phyloP scores from a whole-genome alignment of 768 basidiomycete genomes.

The Macrolepiota albuminosa region DNA sequence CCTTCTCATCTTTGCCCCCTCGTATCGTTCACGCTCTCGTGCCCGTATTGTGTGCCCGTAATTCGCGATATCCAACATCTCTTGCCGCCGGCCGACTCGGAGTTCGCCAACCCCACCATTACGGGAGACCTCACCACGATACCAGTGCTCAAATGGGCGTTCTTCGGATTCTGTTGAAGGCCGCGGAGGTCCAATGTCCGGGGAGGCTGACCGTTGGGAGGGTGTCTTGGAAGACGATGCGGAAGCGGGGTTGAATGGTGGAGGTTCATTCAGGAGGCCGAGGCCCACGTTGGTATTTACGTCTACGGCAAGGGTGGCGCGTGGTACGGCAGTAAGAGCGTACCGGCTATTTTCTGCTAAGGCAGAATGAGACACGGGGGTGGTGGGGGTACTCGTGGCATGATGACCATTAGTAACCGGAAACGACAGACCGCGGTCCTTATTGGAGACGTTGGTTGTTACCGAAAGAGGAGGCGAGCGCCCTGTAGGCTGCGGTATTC shows the following conservation, averaged over 20 bases:
- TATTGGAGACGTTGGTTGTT: conserved; percentile 16
- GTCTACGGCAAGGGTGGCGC: background rate
- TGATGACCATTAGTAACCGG: conserved; percentile 16
- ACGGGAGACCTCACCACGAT: conserved; percentile 79
- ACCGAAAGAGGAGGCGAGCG: conserved; percentile 25
- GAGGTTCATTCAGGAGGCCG: conserved; percentile 56
- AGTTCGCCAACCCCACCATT: conserved; percentile 89
- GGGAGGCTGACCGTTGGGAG: conserved; percentile 23
- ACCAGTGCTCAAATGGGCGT: conserved; percentile 86
- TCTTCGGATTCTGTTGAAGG: conserved; percentile 75
- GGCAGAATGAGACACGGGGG: background rate
- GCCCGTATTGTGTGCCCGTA: conserved; percentile 61
- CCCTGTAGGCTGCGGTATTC: conserved; percentile 40
- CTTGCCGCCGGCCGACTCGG: conserved; percentile 65
- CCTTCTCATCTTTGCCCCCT: conserved; percentile 28
- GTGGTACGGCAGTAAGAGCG: conserved; percentile 2
- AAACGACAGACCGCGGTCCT: conserved; percentile 11
- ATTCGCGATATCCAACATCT: conserved; percentile 87
- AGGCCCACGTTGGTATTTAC: conserved; percentile 21
- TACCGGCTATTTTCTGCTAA: conserved; percentile 4
- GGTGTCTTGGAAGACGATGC: conserved; percentile 42
- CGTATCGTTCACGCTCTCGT: conserved; percentile 18
- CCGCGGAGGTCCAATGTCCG: conserved; percentile 41
- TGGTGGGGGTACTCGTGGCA: conserved; percentile 13
- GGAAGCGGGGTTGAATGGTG: conserved; percentile 50